These are phyloP conservation scores for Neonectria faginata DNA, from an alignment of 2,329 filamentous ascomycete species.

Conservation along the genomic window DNA sequence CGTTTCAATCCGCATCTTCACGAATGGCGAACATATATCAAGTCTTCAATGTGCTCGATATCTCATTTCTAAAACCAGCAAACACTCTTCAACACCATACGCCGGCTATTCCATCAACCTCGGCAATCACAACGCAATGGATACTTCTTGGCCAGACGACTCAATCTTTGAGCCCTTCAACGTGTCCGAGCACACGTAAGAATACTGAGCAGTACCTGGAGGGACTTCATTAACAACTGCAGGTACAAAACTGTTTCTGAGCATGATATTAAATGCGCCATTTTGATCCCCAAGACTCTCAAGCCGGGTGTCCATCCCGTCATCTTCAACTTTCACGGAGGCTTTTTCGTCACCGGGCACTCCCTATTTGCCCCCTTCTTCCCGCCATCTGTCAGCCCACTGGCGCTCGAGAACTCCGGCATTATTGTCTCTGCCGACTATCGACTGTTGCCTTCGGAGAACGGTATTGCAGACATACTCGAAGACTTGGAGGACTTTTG, in stretches of 20 bases:
- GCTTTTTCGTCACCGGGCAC: slow-evolving; percentile 40
- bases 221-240: rapidly evolving
- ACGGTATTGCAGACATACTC: slow-evolving; percentile 42
- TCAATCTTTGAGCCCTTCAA: slow-evolving; percentile 37
- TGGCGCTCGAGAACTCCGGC: slow-evolving; percentile 41
- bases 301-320: slow-evolving; percentile 38
- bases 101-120: background rate
- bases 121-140: slow-evolving; percentile 18
- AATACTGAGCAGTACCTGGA: background rate
- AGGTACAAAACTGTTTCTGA: slow-evolving; percentile 39
- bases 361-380: slow-evolving; percentile 43
- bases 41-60: background rate
- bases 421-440: slow-evolving; percentile 45
- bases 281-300: slow-evolving; percentile 44
- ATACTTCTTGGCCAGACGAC: slow-evolving; percentile 32
- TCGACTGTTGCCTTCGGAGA: slow-evolving; percentile 40
- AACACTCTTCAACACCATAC: background rate
- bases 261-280: slow-evolving; percentile 37
- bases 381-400: slow-evolving; percentile 34
- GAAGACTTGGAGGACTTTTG: slow-evolving; percentile 46
- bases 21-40: background rate
- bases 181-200: slow-evolving; percentile 36
- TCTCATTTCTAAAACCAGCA: background rate
- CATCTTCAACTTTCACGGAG: slow-evolving; percentile 44
- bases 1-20: background rate